These are phyloP conservation scores for Suillus clintonianus DNA, from an alignment of 768 basidiomycete genomes.

Conservation along the genomic window DNA sequence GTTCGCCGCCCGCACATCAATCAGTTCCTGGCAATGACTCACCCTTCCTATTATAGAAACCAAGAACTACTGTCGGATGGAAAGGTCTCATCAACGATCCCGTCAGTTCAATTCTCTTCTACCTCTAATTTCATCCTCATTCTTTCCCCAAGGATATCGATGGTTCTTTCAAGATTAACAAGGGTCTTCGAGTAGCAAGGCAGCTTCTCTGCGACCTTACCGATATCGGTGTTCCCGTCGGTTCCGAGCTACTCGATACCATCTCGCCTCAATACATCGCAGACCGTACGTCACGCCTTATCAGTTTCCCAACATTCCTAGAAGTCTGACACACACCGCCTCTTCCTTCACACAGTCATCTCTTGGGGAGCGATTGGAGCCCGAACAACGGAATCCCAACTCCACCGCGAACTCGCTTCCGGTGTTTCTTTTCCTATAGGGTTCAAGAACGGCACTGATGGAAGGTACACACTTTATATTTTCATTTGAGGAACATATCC, in stretches of 20 bases:
- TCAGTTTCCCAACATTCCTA: background rate
- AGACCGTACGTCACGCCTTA: slow-evolving; percentile 51
- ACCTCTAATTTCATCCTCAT: background rate
- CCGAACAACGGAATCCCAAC: slow-evolving; percentile 94
- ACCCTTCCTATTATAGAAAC: slow-evolving; percentile 61
- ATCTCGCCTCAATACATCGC: slow-evolving; percentile 83
- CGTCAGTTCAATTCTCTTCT: slow-evolving; percentile 13
- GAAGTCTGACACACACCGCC: slow-evolving; percentile 4
- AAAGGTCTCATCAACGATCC: slow-evolving; percentile 96
- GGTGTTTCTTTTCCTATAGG: slow-evolving; percentile 98
- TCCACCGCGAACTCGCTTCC: slow-evolving; percentile 94
- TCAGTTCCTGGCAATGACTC: slow-evolving; percentile 2
- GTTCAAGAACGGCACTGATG: slow-evolving; percentile 99
- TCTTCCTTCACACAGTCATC: slow-evolving; percentile 46
- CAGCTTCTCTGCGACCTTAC: slow-evolving; percentile 92
- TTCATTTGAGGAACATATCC: background rate
- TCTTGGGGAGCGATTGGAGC: slow-evolving; percentile 98
- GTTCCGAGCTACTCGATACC: slow-evolving; percentile 89
- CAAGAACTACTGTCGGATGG: slow-evolving; percentile 96
- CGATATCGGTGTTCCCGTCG: slow-evolving; percentile 86
- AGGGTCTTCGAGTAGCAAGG: slow-evolving; percentile 86
- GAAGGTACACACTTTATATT: slow-evolving; percentile 47
- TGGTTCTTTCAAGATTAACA: slow-evolving; percentile 94
- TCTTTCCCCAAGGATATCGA: slow-evolving; percentile 64
- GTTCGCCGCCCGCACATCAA: slow-evolving; percentile 22